Evolutionary conservation across 2,329 filamentous ascomycete genomes (phyloP), one percentile per base, ranked within the genome.

Genomic region (Pestalotiopsis sp.): DNA sequence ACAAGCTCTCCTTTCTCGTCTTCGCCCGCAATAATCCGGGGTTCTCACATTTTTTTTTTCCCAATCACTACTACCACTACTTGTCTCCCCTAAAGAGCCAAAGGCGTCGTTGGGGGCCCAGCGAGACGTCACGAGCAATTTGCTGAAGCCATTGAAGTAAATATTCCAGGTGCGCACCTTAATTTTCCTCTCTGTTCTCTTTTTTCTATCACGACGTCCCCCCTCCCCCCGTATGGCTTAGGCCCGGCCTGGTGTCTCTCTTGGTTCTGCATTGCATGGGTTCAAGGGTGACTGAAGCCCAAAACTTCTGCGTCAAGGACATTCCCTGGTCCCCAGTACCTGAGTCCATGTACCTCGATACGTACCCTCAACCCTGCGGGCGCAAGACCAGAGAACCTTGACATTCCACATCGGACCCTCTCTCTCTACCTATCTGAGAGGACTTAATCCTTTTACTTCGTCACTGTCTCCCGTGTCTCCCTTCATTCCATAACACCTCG

Each of bases 401-500:
- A 71, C 76, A 77, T 77, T 78, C 75, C 74, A 75, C 70, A 69
- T 69, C 64, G 68, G 38, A 67, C 73, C 71, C 73, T 64, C 36
- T 14, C 57, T 31, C 36, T 70, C 68, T 72, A 68, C 69, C 70
- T 13, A 59, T 23, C 57, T 23, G 7, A 52, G 23, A n/a, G 20
- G 45, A 52, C 45, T 52, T 52, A 52, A 52, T 52, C 45, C 45
- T 52, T 52, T 20, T 71, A 70, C 72, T 68, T 69, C 69, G 70
- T 71, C 71, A 64, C 68, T 65, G 66, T 67, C 70, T 68, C 58
- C 52, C 70, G 62, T 66, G 62, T 68, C 74, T 78, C 76, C 75
- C 75, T 78, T 76, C 75, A 78, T 78, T 78, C 76, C 75, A 77
- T 71, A 68, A 70, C 73, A 68, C 68, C 71, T 66, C 70, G 20